Base-by-base conservation (phyloP, 2,329 filamentous ascomycete species). In the Pseudopyricularia cyperi region DNA sequence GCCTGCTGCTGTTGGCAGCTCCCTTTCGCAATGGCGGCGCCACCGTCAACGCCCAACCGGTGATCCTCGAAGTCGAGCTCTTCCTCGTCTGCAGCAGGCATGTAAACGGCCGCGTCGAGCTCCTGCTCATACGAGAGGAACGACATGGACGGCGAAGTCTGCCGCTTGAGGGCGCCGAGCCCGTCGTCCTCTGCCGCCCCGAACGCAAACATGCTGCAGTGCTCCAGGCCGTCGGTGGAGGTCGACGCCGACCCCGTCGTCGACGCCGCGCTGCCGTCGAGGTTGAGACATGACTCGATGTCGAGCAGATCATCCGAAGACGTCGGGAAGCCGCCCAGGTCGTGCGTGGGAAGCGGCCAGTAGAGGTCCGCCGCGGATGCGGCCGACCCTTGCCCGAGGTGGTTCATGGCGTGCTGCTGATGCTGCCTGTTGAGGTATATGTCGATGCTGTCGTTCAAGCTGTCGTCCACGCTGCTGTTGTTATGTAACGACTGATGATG, bases 261-360 rank as follows among this genome's bases (percentile, higher is more conserved):
- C 28, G 35, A 34, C n/a, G n/a, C n/a, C 7, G 22, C 11, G 37
- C 22, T 42, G 8, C 47, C 58, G 51, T 60, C 59, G 17, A 62
- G 55, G 44, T 58, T 53, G 35, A 62, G 54, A 53, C 54, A 63
- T 50, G 61, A 54, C 33, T 60, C 60, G 58, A 62, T 59, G 44
- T 60, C 60, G 58, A 62, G 59, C 58, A 61, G 59, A 33, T 59
- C 58, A 9, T 34, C 37, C n/a, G n/a, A n/a, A 42, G 37, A 42
- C 17, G 37, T 42, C 37, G 22, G 11, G 17, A 42, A 42, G 37
- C 37, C 37, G 37, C 37, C 37, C 17, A 42, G 17, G 37, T 42
- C 22, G 37, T 22, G 17, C 37, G 22, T 42, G 4, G 37, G n/a
- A n/a, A n/a, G 37, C 17, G 37, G 17, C 37, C 37, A 42, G 37